Evolutionary conservation across 2,329 filamentous ascomycete species (phyloP).

Genomic region (Botrytis fabae): DNA sequence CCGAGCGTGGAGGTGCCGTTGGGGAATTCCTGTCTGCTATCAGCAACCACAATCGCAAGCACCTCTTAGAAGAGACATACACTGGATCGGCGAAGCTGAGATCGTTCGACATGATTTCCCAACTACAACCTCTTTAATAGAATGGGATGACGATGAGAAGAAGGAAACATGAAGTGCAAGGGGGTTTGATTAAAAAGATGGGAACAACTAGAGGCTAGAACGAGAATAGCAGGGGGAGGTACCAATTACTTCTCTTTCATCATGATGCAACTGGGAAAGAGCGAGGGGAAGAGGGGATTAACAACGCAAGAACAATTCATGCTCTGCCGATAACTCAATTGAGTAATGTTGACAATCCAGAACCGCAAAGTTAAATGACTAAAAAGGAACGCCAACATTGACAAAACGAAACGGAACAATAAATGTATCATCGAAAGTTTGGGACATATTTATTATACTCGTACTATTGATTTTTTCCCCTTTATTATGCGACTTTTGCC

Average conservation of each 20-base stretch:
- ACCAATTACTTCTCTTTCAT: not conserved
- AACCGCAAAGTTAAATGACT: not conserved
- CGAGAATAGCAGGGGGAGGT: not conserved
- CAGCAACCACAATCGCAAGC: not conserved
- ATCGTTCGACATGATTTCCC: not conserved
- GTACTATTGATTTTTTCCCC: not conserved
- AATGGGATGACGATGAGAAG: not conserved
- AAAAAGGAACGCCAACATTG: not conserved
- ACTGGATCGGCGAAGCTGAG: not conserved
- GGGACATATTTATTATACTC: not conserved
- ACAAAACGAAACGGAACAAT: not conserved
- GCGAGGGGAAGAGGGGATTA: not conserved
- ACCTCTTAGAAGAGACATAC: not conserved
- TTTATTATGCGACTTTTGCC: not conserved
- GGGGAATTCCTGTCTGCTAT: not conserved
- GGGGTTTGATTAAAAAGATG: not conserved
- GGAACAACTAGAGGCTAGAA: not conserved
- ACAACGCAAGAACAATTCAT: not conserved
- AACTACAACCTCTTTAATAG: not conserved
- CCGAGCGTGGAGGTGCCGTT: constrained; percentile 1
- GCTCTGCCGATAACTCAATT: not conserved
- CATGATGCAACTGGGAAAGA: not conserved
- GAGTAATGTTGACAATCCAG: not conserved
- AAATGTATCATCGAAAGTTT: not conserved
- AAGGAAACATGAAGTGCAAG: not conserved